Evolutionary conservation across 2,329 filamentous ascomycete genomes (phyloP).

Genomic region (Drechslerella stenobrocha): DNA sequence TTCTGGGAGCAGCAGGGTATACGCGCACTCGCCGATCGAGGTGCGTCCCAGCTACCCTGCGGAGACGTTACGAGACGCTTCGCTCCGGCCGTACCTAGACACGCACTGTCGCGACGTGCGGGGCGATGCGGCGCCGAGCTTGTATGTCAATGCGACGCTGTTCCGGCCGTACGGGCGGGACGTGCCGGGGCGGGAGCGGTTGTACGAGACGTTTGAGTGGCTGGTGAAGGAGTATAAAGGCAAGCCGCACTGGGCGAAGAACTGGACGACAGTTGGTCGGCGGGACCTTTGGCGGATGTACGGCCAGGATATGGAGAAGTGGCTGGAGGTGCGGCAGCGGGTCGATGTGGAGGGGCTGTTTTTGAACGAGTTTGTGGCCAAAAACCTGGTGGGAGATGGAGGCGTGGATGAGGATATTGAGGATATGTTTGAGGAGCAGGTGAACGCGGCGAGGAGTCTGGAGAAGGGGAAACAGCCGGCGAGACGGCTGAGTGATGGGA

Average conservation of each 20-base stretch:
- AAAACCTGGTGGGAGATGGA: slow-evolving; percentile 60
- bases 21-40: slow-evolving; percentile 87
- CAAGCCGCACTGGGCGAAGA: slow-evolving; percentile 89
- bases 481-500: slow-evolving; percentile 34
- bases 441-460: background rate
- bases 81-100: slow-evolving; percentile 32
- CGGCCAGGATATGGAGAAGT: slow-evolving; percentile 67
- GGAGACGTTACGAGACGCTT: slow-evolving; percentile 1
- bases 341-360: slow-evolving; percentile 84
- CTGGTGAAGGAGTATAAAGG: slow-evolving; percentile 84
- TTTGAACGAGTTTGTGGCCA: slow-evolving; percentile 83
- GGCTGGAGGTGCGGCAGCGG: slow-evolving; percentile 68
- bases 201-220: slow-evolving; percentile 89
- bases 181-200: slow-evolving; percentile 73
- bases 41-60: slow-evolving; percentile 78
- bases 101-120: slow-evolving; percentile 11
- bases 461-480: slow-evolving; percentile 33
- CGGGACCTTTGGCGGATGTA: slow-evolving; percentile 70
- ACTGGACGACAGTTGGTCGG: slow-evolving; percentile 68
- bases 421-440: slow-evolving; percentile 32
- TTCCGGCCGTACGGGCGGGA: slow-evolving; percentile 76
- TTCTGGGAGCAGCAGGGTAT: slow-evolving; percentile 64
- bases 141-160: slow-evolving; percentile 88
- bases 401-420: slow-evolving; percentile 33
- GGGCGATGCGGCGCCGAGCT: slow-evolving; percentile 66